Percentiles rank a stretch among this genome's conserved stretches.
phyloP scores from a whole-genome alignment of 2,329 filamentous ascomycete species.

The Exophiala oligosperma region DNA sequence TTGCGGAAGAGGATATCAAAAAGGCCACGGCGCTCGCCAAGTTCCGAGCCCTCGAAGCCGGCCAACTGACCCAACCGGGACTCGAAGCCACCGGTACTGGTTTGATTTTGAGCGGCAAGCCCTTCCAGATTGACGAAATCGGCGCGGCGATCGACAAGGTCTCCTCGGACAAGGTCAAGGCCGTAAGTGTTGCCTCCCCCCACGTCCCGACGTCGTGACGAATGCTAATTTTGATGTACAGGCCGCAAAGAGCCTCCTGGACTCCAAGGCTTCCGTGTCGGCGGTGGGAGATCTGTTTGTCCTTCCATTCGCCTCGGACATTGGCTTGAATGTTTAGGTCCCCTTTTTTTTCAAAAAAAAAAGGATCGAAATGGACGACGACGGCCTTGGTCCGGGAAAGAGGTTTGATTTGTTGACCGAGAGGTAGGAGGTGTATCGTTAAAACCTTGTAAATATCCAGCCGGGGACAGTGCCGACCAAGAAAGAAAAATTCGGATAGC shows the following conservation, averaged over 20 bases:
- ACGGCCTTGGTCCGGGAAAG: too few relatives aligned
- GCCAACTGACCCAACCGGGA: conserved; percentile 73
- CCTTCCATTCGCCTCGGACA: conserved; percentile 89
- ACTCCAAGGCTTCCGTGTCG: conserved; percentile 84
- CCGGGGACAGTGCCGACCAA: too few relatives aligned
- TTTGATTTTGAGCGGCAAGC: conserved; percentile 76
- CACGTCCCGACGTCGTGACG: not conserved
- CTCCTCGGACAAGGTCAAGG: conserved; percentile 79
- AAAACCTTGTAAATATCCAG: conserved; percentile 18
- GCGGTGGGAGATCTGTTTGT: conserved; percentile 88
- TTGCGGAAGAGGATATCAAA: conserved; percentile 80
- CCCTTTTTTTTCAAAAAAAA: too few relatives aligned
- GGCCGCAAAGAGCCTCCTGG: conserved; percentile 84
- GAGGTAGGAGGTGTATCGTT: not conserved
- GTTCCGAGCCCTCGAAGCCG: conserved; percentile 82
- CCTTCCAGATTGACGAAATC: conserved; percentile 79
- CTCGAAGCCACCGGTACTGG: conserved; percentile 82
- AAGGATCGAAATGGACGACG: too few relatives aligned
- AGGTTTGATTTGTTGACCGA: too few relatives aligned
- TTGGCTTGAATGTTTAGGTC: conserved; percentile 87
- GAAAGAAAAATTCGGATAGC: too few relatives aligned
- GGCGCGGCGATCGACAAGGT: conserved; percentile 79
- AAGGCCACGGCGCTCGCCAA: conserved; percentile 94
- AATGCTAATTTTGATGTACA: conserved; percentile 40
- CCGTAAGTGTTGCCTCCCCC: conserved; percentile 53